Conservation (phyloP, 352 stramenopile genomes). For the Elongisporangium anandrum region DNA sequence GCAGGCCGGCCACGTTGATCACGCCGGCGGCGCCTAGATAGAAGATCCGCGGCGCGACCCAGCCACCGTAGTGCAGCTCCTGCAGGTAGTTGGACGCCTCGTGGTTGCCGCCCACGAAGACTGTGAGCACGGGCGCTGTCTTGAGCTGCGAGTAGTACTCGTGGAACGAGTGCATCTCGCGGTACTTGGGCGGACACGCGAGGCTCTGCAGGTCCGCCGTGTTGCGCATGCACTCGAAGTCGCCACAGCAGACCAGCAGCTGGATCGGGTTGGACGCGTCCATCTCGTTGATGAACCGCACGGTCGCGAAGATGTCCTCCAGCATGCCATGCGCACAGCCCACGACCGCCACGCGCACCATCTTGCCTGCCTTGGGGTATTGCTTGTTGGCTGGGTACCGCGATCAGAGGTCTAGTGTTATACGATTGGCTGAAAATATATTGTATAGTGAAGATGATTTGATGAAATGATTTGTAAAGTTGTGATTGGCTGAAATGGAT, state of each 20-base stretch:
- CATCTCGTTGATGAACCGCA: conserved; percentile 90
- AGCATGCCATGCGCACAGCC: conserved; percentile 98
- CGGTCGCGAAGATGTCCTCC: conserved; percentile 96
- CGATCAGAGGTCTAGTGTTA: not conserved
- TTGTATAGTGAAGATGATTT: not conserved
- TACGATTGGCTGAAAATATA: not conserved
- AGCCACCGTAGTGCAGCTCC: conserved; percentile 97
- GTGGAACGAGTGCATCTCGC: conserved; percentile 90
- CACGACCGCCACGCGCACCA: conserved; percentile 91
- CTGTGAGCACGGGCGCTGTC: conserved; percentile 91
- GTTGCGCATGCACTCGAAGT: conserved; percentile 99
- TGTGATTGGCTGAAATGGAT: not conserved
- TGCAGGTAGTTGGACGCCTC: conserved; percentile 97
- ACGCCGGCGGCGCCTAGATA: conserved; percentile 95
- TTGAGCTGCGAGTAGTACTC: conserved; percentile 95
- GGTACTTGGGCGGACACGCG: conserved; percentile 96
- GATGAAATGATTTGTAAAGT: not conserved
- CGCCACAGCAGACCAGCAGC: conserved; percentile 97
- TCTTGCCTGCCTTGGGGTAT: conserved; percentile 4
- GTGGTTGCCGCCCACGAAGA: conserved; percentile 99
- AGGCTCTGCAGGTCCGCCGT: conserved; percentile 92
- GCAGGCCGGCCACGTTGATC: conserved; percentile 89
- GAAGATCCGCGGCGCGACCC: conserved; percentile 98
- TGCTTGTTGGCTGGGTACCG: too few species aligned
- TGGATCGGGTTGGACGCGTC: conserved; percentile 82